Conservation (phyloP, 176 grass and related monocot genomes). For the Urochloa ruziziensis region DNA sequence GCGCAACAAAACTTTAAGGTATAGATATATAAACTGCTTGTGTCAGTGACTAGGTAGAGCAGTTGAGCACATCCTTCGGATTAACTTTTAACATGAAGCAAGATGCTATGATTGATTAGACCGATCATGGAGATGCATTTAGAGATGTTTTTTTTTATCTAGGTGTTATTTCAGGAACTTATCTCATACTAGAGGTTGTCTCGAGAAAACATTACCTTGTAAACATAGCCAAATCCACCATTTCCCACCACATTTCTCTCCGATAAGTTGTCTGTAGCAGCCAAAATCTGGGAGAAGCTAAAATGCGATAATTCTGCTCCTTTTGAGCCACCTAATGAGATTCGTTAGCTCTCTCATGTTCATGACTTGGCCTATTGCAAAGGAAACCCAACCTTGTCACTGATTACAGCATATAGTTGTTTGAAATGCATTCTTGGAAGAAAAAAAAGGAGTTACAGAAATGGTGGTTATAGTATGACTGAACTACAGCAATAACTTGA, state of each 20-base stretch:
- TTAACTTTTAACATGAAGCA: not conserved
- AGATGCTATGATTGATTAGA: not conserved
- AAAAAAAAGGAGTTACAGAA: not conserved
- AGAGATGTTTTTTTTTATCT: no score
- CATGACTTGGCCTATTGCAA: slow-evolving; percentile 16
- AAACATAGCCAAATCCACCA: slow-evolving; percentile 30
- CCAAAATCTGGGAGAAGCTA: slow-evolving; percentile 22
- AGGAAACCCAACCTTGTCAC: not conserved
- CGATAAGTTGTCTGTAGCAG: slow-evolving; percentile 21
- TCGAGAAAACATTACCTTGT: slow-evolving; percentile 23
- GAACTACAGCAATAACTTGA: not conserved
- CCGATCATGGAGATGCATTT: not conserved
- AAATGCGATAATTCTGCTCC: not conserved
- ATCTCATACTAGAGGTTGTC: not conserved
- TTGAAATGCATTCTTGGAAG: not conserved
- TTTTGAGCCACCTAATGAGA: not conserved
- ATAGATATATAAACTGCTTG: not conserved
- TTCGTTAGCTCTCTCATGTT: not conserved
- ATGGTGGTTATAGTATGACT: not conserved
- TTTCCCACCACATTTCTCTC: not conserved
- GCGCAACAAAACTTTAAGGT: not conserved
- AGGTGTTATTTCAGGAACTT: not conserved
- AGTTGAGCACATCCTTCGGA: not conserved
- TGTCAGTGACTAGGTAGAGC: not conserved
- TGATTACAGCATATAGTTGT: not conserved